Evolutionary conservation across 2,329 filamentous ascomycete species (phyloP), one percentile per base, ranked within the genome.

Genomic region (Ophiostoma piceae): DNA sequence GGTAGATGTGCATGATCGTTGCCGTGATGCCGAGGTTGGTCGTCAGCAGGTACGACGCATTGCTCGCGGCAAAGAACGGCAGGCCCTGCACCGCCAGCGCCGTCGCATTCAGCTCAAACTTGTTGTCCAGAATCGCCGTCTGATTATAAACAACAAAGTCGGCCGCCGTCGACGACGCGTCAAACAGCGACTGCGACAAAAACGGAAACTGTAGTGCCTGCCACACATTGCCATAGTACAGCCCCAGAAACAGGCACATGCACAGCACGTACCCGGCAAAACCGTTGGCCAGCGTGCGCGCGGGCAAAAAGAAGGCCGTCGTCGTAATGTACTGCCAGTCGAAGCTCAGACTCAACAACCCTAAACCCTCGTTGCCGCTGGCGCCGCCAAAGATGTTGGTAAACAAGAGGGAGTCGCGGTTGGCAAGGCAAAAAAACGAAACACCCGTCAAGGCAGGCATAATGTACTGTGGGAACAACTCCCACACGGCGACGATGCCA

Each of bases 11-110:
- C 51, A 54, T 54, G 7, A 54, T 54, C 4, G 51, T 54, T 1
- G 51, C 51, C n/a, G 22, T 54, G 51, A 54, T 54, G 51, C 51
- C 51, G 51, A 54, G 51, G 51, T 54, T 54, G 19, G 51, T 54
- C 51, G 19, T 54, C 51, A 54, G 51, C n/a, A 54, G n/a, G 8
- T 54, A 54, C 12, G 51, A 54, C 2, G 51, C 51, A 26, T 54
- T 54, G n/a, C 51, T 54, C n/a, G 19, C 51, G 2, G 51, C 51
- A 26, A 54, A 54, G 14, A 54, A 54, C 6, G 51, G 51, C 51
- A 54, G 51, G 4, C 5, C 51, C 19, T 54, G n/a, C n/a, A 54
- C 51, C 4, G n/a, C 51, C 7, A 54, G 51, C 1, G 51, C 51
- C 22, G 51, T 26, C n/a, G 51, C 22, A 12, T 54, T 26, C n/a